phyloP scores from a whole-genome alignment of 345 rosid genomes.

The Cardiospermum halicacabum region DNA sequence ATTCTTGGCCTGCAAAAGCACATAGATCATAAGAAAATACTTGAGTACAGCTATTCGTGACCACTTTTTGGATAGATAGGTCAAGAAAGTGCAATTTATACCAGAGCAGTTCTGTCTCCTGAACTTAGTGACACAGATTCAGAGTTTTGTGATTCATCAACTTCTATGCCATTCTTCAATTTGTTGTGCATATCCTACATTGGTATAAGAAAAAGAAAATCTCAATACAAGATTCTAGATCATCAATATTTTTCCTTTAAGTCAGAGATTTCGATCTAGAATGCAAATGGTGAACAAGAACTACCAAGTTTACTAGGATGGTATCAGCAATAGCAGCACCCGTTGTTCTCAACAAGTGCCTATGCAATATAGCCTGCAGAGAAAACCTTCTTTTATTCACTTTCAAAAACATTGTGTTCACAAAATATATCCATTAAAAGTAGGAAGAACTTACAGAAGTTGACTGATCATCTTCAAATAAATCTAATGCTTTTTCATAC shows the following conservation, averaged over 20 bases:
- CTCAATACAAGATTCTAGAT: conserved; percentile 14
- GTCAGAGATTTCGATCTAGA: conserved; percentile 8
- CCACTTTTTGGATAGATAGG: conserved; percentile 2
- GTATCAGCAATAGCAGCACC: conserved; percentile 66
- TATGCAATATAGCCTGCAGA: conserved; percentile 75
- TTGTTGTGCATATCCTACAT: conserved; percentile 68
- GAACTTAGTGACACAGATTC: conserved; percentile 43
- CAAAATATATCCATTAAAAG: neutral
- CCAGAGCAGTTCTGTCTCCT: conserved; percentile 65
- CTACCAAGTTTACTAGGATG: conserved; percentile 72
- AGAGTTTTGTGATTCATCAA: conserved; percentile 51
- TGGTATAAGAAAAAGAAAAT: conserved; percentile 10
- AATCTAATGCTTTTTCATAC: conserved; percentile 80
- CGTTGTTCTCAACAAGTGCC: conserved; percentile 81
- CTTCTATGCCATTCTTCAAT: conserved; percentile 72
- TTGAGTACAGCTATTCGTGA: neutral
- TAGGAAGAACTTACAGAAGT: conserved; percentile 64
- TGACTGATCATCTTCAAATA: conserved; percentile 86
- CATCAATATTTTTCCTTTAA: conserved; percentile 14
- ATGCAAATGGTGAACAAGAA: conserved; percentile 9
- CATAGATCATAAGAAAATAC: conserved; percentile 7
- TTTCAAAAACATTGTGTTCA: conserved; percentile 20
- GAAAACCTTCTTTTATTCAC: conserved; percentile 12
- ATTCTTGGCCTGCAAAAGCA: conserved; percentile 64
- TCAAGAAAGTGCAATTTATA: conserved; percentile 29